A percentile compares a stretch with the other conserved stretches of the same genome.
Conservation (phyloP, 352 stramenopile species). For the Thraustotheca clavata region DNA sequence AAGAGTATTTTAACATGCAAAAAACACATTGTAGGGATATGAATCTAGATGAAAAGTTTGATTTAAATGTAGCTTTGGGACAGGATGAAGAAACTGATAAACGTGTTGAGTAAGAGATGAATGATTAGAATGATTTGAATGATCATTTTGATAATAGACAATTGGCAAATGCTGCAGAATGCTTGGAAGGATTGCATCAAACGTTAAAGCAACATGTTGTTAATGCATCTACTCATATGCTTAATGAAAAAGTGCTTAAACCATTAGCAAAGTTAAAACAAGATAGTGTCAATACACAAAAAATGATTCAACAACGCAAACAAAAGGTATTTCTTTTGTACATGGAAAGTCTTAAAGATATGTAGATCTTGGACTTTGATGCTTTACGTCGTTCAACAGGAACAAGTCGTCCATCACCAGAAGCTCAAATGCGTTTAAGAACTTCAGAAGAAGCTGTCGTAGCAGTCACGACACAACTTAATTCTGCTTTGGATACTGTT, state of each 20-base stretch:
- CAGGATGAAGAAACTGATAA: not conserved
- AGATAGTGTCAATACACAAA: not conserved
- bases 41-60: not conserved
- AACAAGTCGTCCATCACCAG: not conserved
- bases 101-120: not conserved
- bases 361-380: constrained; percentile 17
- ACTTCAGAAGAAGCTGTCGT: constrained; percentile 9
- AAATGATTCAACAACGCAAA: constrained; percentile 7
- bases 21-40: not conserved
- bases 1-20: constrained; percentile 14
- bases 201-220: constrained; percentile 1
- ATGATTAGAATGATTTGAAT: not conserved
- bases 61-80: not conserved
- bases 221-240: not conserved
- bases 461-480: constrained; percentile 1
- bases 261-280: not conserved
- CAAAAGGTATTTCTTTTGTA: not conserved
- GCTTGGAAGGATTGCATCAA: constrained; percentile 4
- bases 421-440: not conserved
- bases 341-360: not conserved
- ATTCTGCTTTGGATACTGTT: not conserved
- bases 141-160: not conserved
- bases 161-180: constrained; percentile 2
- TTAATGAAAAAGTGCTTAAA: constrained; percentile 16
- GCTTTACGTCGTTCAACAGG: constrained; percentile 4